Evolutionary conservation across 306 rosid genomes (phyloP).

Genomic region (Quercus rubra): DNA sequence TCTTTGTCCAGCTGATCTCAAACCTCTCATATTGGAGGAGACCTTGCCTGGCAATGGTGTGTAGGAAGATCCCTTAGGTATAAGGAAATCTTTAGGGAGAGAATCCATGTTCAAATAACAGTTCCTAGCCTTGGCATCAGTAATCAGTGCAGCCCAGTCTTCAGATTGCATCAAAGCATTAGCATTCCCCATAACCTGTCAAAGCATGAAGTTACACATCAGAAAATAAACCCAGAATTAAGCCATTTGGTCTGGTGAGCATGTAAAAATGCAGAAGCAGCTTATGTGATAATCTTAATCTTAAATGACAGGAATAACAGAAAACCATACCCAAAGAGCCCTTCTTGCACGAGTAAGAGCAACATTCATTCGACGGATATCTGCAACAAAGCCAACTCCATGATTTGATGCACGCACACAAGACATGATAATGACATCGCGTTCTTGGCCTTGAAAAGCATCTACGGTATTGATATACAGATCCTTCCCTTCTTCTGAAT

Average conservation of each 20-base stretch:
- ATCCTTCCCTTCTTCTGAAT: constrained; percentile 94
- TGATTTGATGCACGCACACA: constrained; percentile 95
- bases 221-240: not conserved
- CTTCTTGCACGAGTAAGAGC: constrained; percentile 98
- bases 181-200: constrained; percentile 97
- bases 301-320: not conserved
- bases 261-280: not conserved
- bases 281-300: not conserved
- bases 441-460: constrained; percentile 99
- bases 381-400: constrained; percentile 97
- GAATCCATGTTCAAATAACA: constrained; percentile 90
- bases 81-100: constrained; percentile 82
- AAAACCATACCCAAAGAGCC: constrained; percentile 82
- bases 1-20: constrained; percentile 71
- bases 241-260: not conserved
- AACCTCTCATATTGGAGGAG: constrained; percentile 61
- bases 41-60: constrained; percentile 61
- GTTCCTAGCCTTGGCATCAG: constrained; percentile 76
- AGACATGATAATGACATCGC: constrained; percentile 97
- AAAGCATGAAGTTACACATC: constrained; percentile 18
- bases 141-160: constrained; percentile 87
- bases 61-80: constrained; percentile 50
- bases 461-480: constrained; percentile 92
- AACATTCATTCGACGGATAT: constrained; percentile 94
- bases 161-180: constrained; percentile 77